Conservation (phyloP, 768 basidiomycete genomes). For the Glaciozyma antarctica region DNA sequence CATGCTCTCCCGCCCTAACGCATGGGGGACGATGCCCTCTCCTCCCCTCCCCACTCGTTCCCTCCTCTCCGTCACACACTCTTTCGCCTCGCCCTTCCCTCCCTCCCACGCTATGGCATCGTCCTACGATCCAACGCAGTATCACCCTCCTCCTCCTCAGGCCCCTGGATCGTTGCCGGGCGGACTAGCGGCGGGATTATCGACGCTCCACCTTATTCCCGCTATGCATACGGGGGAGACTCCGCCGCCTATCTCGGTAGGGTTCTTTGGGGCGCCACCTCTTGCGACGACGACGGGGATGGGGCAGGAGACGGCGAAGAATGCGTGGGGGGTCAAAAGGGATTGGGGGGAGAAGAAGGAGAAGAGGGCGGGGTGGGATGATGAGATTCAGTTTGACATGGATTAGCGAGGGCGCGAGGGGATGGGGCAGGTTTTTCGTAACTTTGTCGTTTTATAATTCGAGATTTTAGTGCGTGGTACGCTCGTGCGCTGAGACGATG, state of each 20-base stretch:
- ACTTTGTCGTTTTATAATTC: too few species aligned
- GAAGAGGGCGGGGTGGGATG: background rate
- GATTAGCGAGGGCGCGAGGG: background rate
- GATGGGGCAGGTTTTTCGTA: too few species aligned
- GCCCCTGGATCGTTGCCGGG: background rate
- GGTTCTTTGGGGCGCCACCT: background rate
- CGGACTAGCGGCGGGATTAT: background rate
- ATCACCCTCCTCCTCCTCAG: background rate
- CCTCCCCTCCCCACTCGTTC: background rate
- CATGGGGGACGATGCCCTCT: background rate
- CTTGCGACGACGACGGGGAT: background rate
- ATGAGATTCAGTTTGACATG: constrained; percentile 21
- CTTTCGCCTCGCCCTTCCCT: background rate
- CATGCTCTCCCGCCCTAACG: constrained; percentile 9
- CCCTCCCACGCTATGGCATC: background rate
- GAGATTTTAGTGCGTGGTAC: too few species aligned
- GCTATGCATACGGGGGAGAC: background rate
- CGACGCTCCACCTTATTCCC: background rate
- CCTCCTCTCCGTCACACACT: background rate
- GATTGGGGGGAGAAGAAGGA: too few species aligned
- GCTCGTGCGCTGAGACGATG: too few species aligned
- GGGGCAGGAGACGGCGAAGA: background rate
- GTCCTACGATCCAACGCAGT: background rate
- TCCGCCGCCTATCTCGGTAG: background rate
- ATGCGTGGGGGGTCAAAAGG: too few species aligned